phyloP scores from a whole-genome alignment of 2,329 filamentous ascomycete genomes.

The Trichoderma breve region DNA sequence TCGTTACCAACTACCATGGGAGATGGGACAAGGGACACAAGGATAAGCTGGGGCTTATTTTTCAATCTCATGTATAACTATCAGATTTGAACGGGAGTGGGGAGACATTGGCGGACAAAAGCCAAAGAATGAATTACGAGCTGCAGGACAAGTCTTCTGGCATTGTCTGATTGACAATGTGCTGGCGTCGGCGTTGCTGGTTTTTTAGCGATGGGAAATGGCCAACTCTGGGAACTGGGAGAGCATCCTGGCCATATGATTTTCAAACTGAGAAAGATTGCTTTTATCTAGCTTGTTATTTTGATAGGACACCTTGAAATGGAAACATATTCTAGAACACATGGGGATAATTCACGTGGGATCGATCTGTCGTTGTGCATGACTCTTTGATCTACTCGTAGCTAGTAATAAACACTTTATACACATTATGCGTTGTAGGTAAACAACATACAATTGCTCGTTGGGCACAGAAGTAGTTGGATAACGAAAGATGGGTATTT shows the following conservation, averaged over 20 bases:
- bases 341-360: background rate
- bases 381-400: background rate
- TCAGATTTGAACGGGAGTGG: background rate
- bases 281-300: background rate
- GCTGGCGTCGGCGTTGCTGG: constrained; percentile 14
- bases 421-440: background rate
- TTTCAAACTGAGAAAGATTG: constrained; percentile 1
- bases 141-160: background rate
- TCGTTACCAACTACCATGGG: background rate
- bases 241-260: background rate
- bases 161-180: background rate
- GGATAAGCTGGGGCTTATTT: background rate
- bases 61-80: constrained; percentile 7
- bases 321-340: background rate
- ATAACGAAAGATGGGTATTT: background rate
- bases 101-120: background rate
- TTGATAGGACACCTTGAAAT: background rate
- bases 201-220: constrained; percentile 4
- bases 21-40: background rate
- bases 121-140: constrained; percentile 5
- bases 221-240: background rate
- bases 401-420: background rate
- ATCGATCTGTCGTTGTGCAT: background rate
- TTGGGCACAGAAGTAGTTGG: background rate
- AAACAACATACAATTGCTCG: background rate